A percentile compares a stretch with the other conserved stretches of the same genome.
Evolutionary conservation across 805 yeast species (phyloP).

Genomic region (Starmerella kuoi): DNA sequence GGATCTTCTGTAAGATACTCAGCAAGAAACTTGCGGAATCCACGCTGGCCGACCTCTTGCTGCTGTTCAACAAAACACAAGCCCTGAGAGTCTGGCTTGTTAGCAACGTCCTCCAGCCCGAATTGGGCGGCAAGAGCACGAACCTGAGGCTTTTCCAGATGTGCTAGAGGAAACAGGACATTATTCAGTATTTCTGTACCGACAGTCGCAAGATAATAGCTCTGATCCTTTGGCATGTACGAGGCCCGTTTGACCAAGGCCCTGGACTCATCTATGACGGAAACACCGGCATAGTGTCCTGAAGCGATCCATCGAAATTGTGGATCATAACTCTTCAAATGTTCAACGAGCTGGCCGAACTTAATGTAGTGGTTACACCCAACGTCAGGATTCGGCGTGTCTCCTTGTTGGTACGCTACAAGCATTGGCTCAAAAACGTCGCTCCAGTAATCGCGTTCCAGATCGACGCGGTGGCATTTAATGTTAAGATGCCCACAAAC

Average conservation of each 20-base stretch:
- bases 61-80: constrained; percentile 71
- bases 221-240: constrained; percentile 67
- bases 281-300: constrained; percentile 38
- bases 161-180: constrained; percentile 71
- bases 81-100: constrained; percentile 90
- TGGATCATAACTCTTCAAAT: constrained; percentile 15
- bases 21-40: constrained; percentile 55
- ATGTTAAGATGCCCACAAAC: constrained; percentile 52
- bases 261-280: not conserved
- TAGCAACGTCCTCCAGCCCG: constrained; percentile 43
- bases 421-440: constrained; percentile 91
- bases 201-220: constrained; percentile 73
- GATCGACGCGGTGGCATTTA: constrained; percentile 62
- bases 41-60: constrained; percentile 31
- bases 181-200: constrained; percentile 35
- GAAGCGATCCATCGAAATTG: constrained; percentile 68
- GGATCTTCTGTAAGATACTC: constrained; percentile 63
- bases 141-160: constrained; percentile 59
- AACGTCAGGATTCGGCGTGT: constrained; percentile 92
- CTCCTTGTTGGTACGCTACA: constrained; percentile 51
- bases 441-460: constrained; percentile 86
- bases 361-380: constrained; percentile 76
- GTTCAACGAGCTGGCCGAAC: constrained; percentile 62
- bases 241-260: constrained; percentile 35
- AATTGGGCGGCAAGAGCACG: constrained; percentile 49